Evolutionary conservation across 495 filamentous ascomycete genomes (phyloP).

Genomic region (Parmelia sp.): DNA sequence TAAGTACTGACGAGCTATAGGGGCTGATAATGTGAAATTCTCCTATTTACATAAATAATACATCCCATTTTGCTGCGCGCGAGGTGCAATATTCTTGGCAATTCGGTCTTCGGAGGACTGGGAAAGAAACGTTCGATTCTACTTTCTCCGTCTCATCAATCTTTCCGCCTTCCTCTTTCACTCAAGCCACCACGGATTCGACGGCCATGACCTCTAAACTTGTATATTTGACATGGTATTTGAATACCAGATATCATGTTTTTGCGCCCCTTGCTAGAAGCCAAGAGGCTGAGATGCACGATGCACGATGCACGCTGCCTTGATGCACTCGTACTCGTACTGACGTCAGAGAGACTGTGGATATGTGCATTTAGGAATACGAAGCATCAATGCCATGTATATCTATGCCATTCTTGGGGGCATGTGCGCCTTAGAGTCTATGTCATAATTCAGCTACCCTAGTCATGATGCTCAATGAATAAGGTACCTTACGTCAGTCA

Average conservation of each 20-base stretch:
- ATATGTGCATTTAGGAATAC: neutral
- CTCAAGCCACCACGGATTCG: too few species aligned
- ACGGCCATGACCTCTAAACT: too few species aligned
- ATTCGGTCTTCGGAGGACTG: too few species aligned
- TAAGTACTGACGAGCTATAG: constrained; percentile 14
- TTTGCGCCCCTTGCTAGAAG: neutral
- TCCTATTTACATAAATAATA: neutral
- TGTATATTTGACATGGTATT: too few species aligned
- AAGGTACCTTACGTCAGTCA: neutral
- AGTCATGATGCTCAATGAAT: neutral
- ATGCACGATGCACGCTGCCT: neutral
- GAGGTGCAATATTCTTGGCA: too few species aligned
- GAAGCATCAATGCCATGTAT: neutral
- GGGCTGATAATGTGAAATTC: neutral
- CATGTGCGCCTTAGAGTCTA: neutral
- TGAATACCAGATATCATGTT: neutral
- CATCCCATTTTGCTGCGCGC: neutral
- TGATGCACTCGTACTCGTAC: neutral
- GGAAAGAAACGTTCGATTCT: too few species aligned
- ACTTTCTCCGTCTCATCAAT: too few species aligned
- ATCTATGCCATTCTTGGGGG: neutral
- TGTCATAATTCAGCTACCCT: neutral
- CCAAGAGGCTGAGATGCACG: too few species aligned
- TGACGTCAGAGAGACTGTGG: neutral
- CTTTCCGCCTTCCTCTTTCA: too few species aligned